phyloP scores from a whole-genome alignment of 2,329 filamentous ascomycete genomes.

The Rutstroemia sp. region DNA sequence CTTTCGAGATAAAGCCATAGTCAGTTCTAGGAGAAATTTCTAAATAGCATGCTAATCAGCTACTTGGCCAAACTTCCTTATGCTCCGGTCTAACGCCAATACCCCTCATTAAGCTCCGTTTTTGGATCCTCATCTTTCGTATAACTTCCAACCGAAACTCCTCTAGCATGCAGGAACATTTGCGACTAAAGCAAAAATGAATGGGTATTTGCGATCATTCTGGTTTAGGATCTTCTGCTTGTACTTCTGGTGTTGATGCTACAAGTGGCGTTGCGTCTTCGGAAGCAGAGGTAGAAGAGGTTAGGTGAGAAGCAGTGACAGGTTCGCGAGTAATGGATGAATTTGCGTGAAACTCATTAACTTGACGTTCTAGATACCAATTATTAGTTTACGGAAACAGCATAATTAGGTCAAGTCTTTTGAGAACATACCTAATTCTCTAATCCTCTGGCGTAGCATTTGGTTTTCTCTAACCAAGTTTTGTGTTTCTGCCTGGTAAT shows the following conservation, averaged over 20 bases:
- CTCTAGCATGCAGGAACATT: neutral
- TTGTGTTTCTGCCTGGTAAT: constrained; percentile 77
- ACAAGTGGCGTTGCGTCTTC: constrained; percentile 16
- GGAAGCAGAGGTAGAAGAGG: constrained; percentile 26
- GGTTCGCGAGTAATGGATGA: constrained; percentile 28
- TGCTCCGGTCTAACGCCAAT: neutral
- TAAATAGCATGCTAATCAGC: neutral
- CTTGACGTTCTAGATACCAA: constrained; percentile 22
- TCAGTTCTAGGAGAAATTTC: neutral
- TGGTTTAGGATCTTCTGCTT: constrained; percentile 12
- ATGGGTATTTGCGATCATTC: constrained; percentile 8
- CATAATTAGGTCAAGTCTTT: neutral
- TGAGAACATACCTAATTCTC: constrained; percentile 55
- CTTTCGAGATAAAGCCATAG: neutral
- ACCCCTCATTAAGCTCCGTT: neutral
- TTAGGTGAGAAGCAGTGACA: constrained; percentile 25
- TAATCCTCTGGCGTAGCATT: constrained; percentile 69
- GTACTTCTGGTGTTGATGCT: neutral
- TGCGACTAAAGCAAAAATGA: neutral
- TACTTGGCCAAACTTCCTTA: neutral
- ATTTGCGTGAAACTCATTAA: constrained; percentile 24
- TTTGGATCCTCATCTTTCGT: neutral
- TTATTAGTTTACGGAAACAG: constrained; percentile 5
- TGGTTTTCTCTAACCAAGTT: constrained; percentile 73
- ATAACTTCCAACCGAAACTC: neutral